Conservation (phyloP, 352 stramenopile genomes). For the Globisporangium spinosum region DNA sequence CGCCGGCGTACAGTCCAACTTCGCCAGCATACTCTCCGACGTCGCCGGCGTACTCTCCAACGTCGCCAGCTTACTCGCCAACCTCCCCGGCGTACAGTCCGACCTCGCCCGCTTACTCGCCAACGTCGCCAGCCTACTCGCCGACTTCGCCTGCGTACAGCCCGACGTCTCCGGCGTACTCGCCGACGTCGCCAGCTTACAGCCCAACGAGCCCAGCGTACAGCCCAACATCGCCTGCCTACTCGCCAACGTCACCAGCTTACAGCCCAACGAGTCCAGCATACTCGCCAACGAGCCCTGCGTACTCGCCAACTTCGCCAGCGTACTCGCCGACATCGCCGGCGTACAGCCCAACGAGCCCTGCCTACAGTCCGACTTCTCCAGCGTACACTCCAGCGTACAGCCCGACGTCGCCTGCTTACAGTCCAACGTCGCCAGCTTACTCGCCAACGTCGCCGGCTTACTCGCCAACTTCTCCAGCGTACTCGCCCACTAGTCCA, state of each 20-base stretch:
- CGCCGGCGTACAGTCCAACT: constrained; percentile 73
- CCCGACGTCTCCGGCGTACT: constrained; percentile 60
- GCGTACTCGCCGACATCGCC: constrained; percentile 76
- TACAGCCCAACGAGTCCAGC: constrained; percentile 79
- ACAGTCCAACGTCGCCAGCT: constrained; percentile 45
- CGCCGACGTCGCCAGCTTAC: constrained; percentile 82
- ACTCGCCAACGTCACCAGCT: constrained; percentile 51
- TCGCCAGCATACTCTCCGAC: constrained; percentile 74
- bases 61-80: constrained; percentile 74
- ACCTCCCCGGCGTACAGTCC: constrained; percentile 54
- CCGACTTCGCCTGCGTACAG: constrained; percentile 50
- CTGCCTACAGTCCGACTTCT: constrained; percentile 67
- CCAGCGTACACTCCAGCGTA: constrained; percentile 79
- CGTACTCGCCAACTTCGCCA: constrained; percentile 78
- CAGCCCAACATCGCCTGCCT: constrained; percentile 70
- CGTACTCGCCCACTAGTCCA: constrained; percentile 56
- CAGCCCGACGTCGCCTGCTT: constrained; percentile 55
- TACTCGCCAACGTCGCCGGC: constrained; percentile 49
- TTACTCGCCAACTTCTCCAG: constrained; percentile 39
- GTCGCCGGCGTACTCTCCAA: constrained; percentile 76
- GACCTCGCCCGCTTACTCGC: constrained; percentile 50
- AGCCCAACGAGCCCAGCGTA: constrained; percentile 82
- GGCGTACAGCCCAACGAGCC: constrained; percentile 73
- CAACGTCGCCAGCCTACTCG: constrained; percentile 37
- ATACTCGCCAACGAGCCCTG: constrained; percentile 52